Base-by-base conservation (phyloP, 352 stramenopile genomes). In the Peronosclerospora sorghi region DNA sequence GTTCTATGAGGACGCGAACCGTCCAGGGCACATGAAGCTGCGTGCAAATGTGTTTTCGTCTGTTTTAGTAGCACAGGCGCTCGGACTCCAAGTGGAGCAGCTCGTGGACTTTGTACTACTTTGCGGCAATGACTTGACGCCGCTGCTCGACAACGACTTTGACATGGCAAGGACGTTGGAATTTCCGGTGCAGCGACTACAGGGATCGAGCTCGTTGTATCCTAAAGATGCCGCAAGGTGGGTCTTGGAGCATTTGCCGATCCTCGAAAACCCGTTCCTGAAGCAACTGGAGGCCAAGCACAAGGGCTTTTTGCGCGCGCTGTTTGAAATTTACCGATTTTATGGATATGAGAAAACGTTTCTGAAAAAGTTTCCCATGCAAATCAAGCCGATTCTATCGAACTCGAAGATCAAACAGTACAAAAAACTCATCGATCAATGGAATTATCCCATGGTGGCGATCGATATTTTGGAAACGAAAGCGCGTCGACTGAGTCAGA, bases 51-150 rank as follows among this genome's bases (percentile, higher is more conserved):
- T 96, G 13, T 96, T 87, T 44, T 73, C 61, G 27, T 60, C 82
- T 0, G 59, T 73, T 5, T 40, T 84, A 9, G 48, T 95, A 7
- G 81, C 82, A 0, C 40, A 64, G 5, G 55, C 65, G 12, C 64
- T 94, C 4, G 62, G 65, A n/a, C 51, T 95, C 1, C 32, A 54
- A 8, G 61, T 79, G 24, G 41, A 80, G 2, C 65, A 85, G 42
- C 62, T 96, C 21, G 78, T 95, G 27, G 84, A 96, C 32, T 53
- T 93, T 24, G 81, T 75, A 15, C 35, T 96, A 13, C 28, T 94
- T 2, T 88, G 86, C 32, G 86, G 80, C 0, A 96, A 95, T 52
- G 87, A 96, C 47, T 77, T 89, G 29, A 95, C 80, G 17, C 52
- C 66, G 14, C 38, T 76, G 24, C 52, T 92, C 9, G 80, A 92